A percentile compares a stretch with the other conserved stretches of the same genome.
These are phyloP conservation scores for Fusarium tupiense DNA, from an alignment of 2,329 filamentous ascomycete genomes.

Conservation along the genomic window DNA sequence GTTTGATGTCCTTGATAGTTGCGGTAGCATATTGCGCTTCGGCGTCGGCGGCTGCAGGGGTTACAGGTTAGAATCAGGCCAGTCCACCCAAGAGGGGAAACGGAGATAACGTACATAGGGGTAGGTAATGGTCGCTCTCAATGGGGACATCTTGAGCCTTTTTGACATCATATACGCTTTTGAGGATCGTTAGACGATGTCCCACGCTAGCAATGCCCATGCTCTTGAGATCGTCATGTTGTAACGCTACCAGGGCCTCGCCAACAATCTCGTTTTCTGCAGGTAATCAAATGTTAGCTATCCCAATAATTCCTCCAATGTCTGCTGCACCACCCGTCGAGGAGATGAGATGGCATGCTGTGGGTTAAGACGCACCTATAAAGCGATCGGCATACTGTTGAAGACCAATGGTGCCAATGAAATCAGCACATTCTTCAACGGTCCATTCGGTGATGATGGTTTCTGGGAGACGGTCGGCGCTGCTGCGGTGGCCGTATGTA, in stretches of 20 bases:
- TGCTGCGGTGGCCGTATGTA: slow-evolving; percentile 74
- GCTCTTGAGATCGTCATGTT: slow-evolving; percentile 93
- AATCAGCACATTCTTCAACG: slow-evolving; percentile 89
- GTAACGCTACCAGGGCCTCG: slow-evolving; percentile 86
- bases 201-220: slow-evolving; percentile 94
- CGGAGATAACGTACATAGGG: slow-evolving; percentile 71
- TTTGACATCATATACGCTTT: slow-evolving; percentile 96
- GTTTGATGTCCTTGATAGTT: slow-evolving; percentile 91
- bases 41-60: slow-evolving; percentile 80
- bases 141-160: slow-evolving; percentile 91
- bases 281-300: slow-evolving; percentile 32
- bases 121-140: slow-evolving; percentile 93
- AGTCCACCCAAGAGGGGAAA: slow-evolving; percentile 31
- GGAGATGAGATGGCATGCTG: not conserved
- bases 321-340: not conserved
- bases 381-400: slow-evolving; percentile 85
- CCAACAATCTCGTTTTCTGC: slow-evolving; percentile 94
- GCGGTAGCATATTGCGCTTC: slow-evolving; percentile 86
- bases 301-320: not conserved
- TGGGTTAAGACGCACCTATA: slow-evolving; percentile 69
- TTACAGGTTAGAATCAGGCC: slow-evolving; percentile 29
- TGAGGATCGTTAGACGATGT: slow-evolving; percentile 92
- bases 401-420: slow-evolving; percentile 81
- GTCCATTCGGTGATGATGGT: slow-evolving; percentile 84
- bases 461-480: slow-evolving; percentile 74